Evolutionary conservation across 805 yeast genomes (phyloP), one percentile per base, ranked within the genome.

Genomic region (Sugiyamaella mastotermitis): DNA sequence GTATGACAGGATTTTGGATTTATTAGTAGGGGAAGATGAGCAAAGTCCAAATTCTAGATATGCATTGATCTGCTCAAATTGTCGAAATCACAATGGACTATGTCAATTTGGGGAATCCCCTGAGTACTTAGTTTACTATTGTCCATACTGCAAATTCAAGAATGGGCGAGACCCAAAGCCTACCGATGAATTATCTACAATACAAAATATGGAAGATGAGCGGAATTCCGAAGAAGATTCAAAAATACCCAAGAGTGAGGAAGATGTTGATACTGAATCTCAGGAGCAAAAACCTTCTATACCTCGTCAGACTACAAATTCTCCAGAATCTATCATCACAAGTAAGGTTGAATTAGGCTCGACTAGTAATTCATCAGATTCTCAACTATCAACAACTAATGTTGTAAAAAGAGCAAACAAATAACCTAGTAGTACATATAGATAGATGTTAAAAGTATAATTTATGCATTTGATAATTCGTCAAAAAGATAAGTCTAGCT

Each of bases 21-120:
- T 60, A 5, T 46, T 76, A 6, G 57, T 74, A 3, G 90, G 87
- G 15, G 74, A 72, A 36, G 84, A 78, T 57, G 90, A 82, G 51
- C 58, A 72, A 32, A 65, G 75, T 33, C 69, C 81, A 0, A 74
- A 74, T 31, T 63, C 64, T 41, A 59, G 94, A 31, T 81, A 68
- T 54, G 94, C 94, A 0, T 65, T 84, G 47, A 80, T 84, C 11
- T 84, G 95, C 55, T 46, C 52, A 14, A 60, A 66, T n/a, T 84
- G 95, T 53, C 62, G 58, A 16, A 66, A 66, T 13, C 94, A 84
- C 58, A 84, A 85, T 52, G 95, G 95, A 1, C 66, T 84, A 31
- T 94, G 94, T 0, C 83, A 86, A 3, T 86, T 83, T 1, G 80
- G 81, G 5, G 61, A 69, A 42, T 43, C 55, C 2, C 80, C 90